Evolutionary conservation across 345 rosid genomes (phyloP).

Genomic region (Rhodamnia argentea): DNA sequence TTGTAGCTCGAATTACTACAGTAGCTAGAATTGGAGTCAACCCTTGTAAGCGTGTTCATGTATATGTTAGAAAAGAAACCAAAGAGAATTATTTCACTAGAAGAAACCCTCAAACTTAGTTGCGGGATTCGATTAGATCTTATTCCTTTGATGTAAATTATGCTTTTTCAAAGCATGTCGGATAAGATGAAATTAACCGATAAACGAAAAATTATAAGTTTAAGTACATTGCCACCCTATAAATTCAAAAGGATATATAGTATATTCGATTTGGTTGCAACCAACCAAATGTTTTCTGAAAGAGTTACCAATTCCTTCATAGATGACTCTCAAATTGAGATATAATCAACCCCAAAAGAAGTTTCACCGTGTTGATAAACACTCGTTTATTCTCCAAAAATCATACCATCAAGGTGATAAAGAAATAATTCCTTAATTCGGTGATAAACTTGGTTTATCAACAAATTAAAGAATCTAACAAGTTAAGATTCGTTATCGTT

Average conservation of each 20-base stretch:
- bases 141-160: neutral
- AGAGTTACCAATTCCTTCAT: too few relatives aligned
- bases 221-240: too few relatives aligned
- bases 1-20: neutral
- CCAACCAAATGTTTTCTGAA: too few relatives aligned
- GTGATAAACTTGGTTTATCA: neutral
- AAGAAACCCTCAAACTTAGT: neutral
- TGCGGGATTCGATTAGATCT: neutral
- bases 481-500: neutral
- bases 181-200: neutral
- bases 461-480: neutral
- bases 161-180: neutral
- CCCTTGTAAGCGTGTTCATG: neutral
- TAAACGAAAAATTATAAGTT: neutral
- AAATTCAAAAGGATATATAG: too few relatives aligned
- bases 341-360: neutral
- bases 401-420: neutral
- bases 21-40: neutral
- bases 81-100: neutral
- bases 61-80: neutral
- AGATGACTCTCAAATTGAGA: neutral
- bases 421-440: neutral
- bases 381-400: neutral
- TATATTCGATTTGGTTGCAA: too few relatives aligned
- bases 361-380: neutral